phyloP scores from a whole-genome alignment of 257 asterid genomes.

The Coffea eugenioides region DNA sequence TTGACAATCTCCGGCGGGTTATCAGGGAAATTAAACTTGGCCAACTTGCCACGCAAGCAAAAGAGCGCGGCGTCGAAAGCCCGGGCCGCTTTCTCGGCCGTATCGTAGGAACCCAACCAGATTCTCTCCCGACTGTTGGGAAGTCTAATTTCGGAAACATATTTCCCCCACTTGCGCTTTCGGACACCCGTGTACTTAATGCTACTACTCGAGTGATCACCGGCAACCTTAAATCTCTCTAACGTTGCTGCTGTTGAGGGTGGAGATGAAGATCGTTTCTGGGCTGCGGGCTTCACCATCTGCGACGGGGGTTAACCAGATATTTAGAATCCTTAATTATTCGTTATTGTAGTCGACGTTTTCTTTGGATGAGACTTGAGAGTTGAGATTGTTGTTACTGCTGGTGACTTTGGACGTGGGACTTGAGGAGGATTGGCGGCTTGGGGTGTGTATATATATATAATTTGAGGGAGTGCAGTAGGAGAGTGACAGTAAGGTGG shows the following conservation, averaged over 20 bases:
- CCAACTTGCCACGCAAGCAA: conserved; percentile 65
- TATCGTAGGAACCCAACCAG: conserved; percentile 72
- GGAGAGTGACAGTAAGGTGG: conserved; percentile 9
- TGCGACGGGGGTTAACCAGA: neutral
- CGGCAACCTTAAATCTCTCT: neutral
- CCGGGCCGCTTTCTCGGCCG: conserved; percentile 72
- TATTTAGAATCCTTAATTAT: neutral
- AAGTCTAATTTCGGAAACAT: conserved; percentile 62
- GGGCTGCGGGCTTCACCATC: conserved; percentile 49
- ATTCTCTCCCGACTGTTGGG: conserved; percentile 74
- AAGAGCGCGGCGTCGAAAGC: conserved; percentile 70
- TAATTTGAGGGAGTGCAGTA: neutral
- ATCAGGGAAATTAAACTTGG: conserved; percentile 64
- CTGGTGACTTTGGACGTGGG: neutral
- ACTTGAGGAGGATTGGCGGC: conserved; percentile 53
- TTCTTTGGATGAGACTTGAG: neutral
- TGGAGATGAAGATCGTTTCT: conserved; percentile 19
- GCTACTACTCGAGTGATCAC: neutral
- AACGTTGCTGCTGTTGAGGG: neutral
- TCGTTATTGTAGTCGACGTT: neutral
- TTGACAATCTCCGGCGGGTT: conserved; percentile 38
- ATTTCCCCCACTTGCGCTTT: conserved; percentile 77
- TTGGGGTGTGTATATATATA: conserved; percentile 38
- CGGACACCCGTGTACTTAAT: conserved; percentile 57
- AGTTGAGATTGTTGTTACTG: neutral